Conservation (phyloP, 1,284 basidiomycete species). For the Boletus mariae region DNA sequence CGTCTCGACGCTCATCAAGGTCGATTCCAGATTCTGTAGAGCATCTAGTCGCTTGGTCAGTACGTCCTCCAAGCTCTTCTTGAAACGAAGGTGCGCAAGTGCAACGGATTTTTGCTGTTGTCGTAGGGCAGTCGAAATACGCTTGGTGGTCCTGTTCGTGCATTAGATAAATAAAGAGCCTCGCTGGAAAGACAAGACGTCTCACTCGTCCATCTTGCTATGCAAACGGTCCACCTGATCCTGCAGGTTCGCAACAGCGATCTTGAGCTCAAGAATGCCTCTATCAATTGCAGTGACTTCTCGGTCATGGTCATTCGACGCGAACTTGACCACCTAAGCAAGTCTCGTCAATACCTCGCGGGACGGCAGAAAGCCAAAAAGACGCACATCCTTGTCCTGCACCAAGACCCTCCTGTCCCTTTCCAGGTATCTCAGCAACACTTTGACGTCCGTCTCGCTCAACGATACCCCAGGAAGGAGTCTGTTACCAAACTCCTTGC, state of each 20-base stretch:
- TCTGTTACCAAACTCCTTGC: conserved; percentile 50
- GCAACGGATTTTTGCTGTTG: conserved; percentile 73
- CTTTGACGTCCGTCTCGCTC: conserved; percentile 61
- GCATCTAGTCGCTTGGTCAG: conserved; percentile 72
- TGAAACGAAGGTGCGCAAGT: conserved; percentile 70
- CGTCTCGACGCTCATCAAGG: conserved; percentile 80
- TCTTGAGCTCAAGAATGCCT: conserved; percentile 72
- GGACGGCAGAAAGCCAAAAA: not conserved
- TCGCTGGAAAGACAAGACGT: not conserved
- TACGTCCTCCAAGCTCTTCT: conserved; percentile 78
- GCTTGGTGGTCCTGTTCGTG: conserved; percentile 55
- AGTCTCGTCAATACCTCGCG: not conserved
- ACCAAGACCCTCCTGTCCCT: conserved; percentile 69
- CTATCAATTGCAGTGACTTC: conserved; percentile 69
- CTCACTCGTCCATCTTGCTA: conserved; percentile 63
- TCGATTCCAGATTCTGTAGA: conserved; percentile 70
- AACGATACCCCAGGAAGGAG: conserved; percentile 42
- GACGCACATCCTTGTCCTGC: conserved; percentile 59
- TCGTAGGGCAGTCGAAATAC: conserved; percentile 62
- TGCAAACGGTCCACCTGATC: conserved; percentile 67
- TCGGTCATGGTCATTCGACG: conserved; percentile 40
- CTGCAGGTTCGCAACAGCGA: conserved; percentile 61
- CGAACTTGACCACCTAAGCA: conserved; percentile 72
- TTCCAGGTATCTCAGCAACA: conserved; percentile 75
- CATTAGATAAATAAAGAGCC: not conserved